Conservation (phyloP, 2,329 filamentous ascomycete genomes). For the Davidsoniella eucalypti region DNA sequence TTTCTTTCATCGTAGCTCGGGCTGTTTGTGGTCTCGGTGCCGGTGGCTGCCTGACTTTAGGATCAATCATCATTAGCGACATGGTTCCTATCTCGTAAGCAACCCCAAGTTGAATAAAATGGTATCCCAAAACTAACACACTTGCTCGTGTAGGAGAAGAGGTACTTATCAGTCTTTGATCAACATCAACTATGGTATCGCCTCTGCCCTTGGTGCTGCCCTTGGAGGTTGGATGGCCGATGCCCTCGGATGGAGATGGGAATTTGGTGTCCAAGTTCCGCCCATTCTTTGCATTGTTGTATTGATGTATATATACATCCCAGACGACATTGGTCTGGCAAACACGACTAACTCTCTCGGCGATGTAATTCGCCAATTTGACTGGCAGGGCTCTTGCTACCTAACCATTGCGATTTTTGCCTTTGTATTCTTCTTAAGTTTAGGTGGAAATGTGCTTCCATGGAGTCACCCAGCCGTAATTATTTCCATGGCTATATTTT, state of each 20-base stretch:
- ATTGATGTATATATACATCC: conserved; percentile 31
- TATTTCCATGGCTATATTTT: conserved; percentile 12
- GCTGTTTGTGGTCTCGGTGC: conserved; percentile 58
- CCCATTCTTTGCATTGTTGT: conserved; percentile 29
- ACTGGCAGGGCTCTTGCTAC: conserved; percentile 36
- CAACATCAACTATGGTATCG: conserved; percentile 47
- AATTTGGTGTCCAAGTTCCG: conserved; percentile 47
- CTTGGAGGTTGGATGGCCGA: conserved; percentile 56
- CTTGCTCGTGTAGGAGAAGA: conserved; percentile 25
- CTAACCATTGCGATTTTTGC: conserved; percentile 37
- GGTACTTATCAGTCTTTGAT: conserved; percentile 58
- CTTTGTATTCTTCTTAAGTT: conserved; percentile 42
- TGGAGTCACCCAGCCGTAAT: conserved; percentile 44
- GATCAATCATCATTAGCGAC: conserved; percentile 55
- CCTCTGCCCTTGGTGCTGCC: conserved; percentile 44
- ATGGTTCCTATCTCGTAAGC: conserved; percentile 54
- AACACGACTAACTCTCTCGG: conserved; percentile 26
- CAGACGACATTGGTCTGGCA: conserved; percentile 33
- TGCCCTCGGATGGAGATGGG: conserved; percentile 56
- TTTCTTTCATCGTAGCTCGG: conserved; percentile 53
- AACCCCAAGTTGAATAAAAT: neutral
- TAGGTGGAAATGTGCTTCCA: conserved; percentile 46
- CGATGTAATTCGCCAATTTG: conserved; percentile 39
- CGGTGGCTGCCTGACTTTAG: conserved; percentile 53
- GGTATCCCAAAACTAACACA: neutral